Evolutionary conservation across 306 rosid genomes (phyloP), one percentile per base, ranked within the genome.

Genomic region (Hippophae gyantsensis): DNA sequence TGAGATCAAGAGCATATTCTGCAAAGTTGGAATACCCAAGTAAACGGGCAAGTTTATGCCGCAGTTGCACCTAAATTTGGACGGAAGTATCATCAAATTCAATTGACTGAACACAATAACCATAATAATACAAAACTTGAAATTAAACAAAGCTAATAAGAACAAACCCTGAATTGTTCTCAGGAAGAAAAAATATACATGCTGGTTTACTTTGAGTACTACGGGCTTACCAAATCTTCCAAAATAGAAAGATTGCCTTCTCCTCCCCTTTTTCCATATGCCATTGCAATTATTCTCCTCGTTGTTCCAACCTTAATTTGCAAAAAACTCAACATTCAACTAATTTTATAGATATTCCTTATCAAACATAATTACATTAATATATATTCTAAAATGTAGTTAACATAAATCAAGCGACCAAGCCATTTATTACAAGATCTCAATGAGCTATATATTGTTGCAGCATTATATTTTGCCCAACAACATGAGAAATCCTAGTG

Each of bases 1-100:
- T 82, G 74, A 76, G 77, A 72, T 70, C 86, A 58, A 82, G 77
- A 6, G 79, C 89, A 77, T 80, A 88, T 71, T 92, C 99, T 41
- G 99, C 95, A 72, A 81, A 88, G 83, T 82, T 88, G 56, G 93
- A 82, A 82, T 76, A 82, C 72, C 94, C 94, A 56, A 88, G 94
- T 74, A 92, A 73, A 44, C 89, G 89, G 48, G 99, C 90, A 76
- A 81, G 77, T 68, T 84, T 92, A 79, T 92, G 95, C 58, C 99
- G 95, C 46, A 81, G 68, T 57, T 88, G 88, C 58, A 88, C 95
- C 99, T 92, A 77, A 68, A 80, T 63, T 71, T 69, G 60, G 38
- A 54, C 68, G 64, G 74, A 48, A 48, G 9, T 10, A 54, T 32
- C 49, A 32, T 55, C 48, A 49, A 49, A 49, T 49, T 48, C 13